These are phyloP conservation scores for Eucalyptus grandis DNA, from an alignment of 345 rosid genomes.

Conservation along the genomic window DNA sequence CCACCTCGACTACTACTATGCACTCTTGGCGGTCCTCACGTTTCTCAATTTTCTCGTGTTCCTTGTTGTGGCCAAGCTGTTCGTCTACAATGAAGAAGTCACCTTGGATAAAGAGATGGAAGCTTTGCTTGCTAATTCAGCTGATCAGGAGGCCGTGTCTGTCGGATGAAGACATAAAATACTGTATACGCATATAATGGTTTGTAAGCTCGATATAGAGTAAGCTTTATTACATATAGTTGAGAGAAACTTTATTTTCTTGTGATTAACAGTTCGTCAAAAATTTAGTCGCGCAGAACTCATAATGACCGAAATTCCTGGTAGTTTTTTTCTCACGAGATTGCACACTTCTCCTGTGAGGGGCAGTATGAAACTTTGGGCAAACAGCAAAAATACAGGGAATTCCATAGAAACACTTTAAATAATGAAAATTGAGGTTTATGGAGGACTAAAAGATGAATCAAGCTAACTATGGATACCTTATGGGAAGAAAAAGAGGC, in stretches of 20 bases:
- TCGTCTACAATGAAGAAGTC: slow-evolving; percentile 41
- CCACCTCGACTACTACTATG: slow-evolving; percentile 54
- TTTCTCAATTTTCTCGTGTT: slow-evolving; percentile 42
- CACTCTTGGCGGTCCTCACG: slow-evolving; percentile 38
- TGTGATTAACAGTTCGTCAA: background rate
- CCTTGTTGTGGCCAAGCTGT: slow-evolving; percentile 37
- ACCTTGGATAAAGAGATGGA: background rate
- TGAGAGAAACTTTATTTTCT: background rate
- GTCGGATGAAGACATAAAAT: background rate
- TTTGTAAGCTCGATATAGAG: background rate
- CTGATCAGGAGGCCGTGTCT: background rate
- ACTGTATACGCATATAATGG: background rate
- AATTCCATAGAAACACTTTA: background rate
- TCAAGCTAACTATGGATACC: background rate
- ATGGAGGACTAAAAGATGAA: background rate
- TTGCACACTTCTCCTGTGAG: background rate
- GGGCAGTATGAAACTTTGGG: background rate
- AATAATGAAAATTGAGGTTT: background rate
- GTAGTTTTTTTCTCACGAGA: background rate
- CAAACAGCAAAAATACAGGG: background rate
- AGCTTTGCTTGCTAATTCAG: background rate
- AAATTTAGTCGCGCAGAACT: background rate
- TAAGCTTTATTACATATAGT: background rate
- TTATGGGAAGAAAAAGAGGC: background rate
- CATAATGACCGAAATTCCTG: background rate